phyloP scores from a whole-genome alignment of 1,139 yeast species.

The Meyerozyma sp. region DNA sequence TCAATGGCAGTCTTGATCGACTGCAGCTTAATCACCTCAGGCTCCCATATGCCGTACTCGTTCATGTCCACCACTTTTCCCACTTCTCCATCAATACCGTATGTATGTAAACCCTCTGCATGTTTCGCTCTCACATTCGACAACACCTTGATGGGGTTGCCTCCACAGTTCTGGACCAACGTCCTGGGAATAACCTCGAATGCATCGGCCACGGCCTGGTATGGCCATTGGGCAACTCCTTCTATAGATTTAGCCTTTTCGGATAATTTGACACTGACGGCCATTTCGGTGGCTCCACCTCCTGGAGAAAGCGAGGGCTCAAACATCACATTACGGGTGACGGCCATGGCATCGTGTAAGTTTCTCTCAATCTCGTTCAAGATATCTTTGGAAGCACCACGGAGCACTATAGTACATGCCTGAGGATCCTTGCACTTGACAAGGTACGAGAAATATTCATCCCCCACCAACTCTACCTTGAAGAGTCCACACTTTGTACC shows the following conservation, averaged over 20 bases:
- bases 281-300: slow-evolving; percentile 99
- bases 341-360: slow-evolving; percentile 98
- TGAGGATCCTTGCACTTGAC: slow-evolving; percentile 79
- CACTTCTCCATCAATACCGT: slow-evolving; percentile 90
- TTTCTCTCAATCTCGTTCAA: slow-evolving; percentile 95
- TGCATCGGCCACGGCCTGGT: slow-evolving; percentile 98
- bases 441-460: slow-evolving; percentile 88
- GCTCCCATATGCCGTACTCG: slow-evolving; percentile 97
- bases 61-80: slow-evolving; percentile 96
- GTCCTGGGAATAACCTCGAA: slow-evolving; percentile 98
- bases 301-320: slow-evolving; percentile 97
- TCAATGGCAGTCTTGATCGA: slow-evolving; percentile 95
- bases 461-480: slow-evolving; percentile 93
- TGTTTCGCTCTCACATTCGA: slow-evolving; percentile 95
- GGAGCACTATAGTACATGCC: slow-evolving; percentile 87
- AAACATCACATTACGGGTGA: slow-evolving; percentile 89
- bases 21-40: slow-evolving; percentile 95
- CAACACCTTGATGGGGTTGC: slow-evolving; percentile 84
- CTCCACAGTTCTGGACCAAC: slow-evolving; percentile 95
- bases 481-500: slow-evolving; percentile 89
- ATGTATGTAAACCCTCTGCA: slow-evolving; percentile 80
- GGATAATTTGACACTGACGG: slow-evolving; percentile 81
- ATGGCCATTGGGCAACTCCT: slow-evolving; percentile 98
- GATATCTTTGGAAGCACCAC: slow-evolving; percentile 97
- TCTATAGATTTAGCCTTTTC: slow-evolving; percentile 90